Conservation (phyloP, 1,284 basidiomycete genomes). For the Microbotryum intermedium region DNA sequence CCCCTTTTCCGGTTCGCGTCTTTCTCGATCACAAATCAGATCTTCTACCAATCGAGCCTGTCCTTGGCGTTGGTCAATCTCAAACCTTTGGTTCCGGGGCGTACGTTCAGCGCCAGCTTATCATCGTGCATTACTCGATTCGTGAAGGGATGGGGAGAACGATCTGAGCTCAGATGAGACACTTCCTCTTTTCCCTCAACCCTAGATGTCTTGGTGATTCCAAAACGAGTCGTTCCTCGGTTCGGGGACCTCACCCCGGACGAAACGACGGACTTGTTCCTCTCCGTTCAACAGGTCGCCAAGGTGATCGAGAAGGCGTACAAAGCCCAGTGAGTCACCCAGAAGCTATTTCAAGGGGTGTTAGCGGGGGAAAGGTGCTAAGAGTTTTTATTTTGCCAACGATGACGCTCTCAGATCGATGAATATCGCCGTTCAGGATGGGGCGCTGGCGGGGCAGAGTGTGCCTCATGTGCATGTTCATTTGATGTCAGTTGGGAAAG, state of each 20-base stretch:
- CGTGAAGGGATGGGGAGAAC: no score
- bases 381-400: neutral
- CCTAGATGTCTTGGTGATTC: conserved; percentile 79
- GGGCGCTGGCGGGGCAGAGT: conserved; percentile 65
- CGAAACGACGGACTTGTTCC: conserved; percentile 71
- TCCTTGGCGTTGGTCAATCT: conserved; percentile 82
- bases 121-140: no score
- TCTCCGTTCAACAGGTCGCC: conserved; percentile 52
- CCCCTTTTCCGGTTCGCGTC: conserved; percentile 27
- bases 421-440: conserved; percentile 55
- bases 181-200: neutral
- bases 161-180: no score
- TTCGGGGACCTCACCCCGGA: conserved; percentile 59
- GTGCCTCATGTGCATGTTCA: conserved; percentile 86
- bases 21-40: conserved; percentile 37
- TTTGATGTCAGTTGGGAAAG: conserved; percentile 60
- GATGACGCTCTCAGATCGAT: conserved; percentile 4
- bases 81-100: conserved; percentile 84
- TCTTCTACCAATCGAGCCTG: conserved; percentile 61
- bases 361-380: neutral
- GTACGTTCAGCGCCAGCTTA: conserved; percentile 54
- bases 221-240: conserved; percentile 63
- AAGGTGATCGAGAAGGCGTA: conserved; percentile 42
- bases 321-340: conserved; percentile 52
- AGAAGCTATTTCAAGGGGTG: conserved; percentile 39